Conservation (phyloP, 345 rosid genomes). For the Eucalyptus marginata region DNA sequence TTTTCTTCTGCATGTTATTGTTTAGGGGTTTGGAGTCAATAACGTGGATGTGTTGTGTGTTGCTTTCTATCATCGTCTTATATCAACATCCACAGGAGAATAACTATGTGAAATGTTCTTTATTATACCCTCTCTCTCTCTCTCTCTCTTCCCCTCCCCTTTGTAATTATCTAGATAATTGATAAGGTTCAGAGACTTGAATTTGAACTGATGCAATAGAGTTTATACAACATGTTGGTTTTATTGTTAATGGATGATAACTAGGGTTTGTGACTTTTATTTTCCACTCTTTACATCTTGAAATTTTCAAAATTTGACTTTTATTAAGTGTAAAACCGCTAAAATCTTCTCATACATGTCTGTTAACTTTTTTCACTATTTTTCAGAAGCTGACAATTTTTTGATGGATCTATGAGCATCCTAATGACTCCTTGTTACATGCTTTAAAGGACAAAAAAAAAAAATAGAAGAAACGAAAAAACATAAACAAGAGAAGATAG, state of each 20-base stretch:
- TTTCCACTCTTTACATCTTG: not conserved
- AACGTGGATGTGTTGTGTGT: not conserved
- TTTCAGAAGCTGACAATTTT: not conserved
- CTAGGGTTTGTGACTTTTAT: not conserved
- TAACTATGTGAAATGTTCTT: not conserved
- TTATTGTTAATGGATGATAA: not conserved
- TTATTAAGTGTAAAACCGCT: not conserved
- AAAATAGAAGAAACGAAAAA: not conserved
- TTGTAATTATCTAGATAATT: not conserved
- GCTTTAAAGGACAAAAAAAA: not conserved
- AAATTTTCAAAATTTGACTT: not conserved
- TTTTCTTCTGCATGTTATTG: not conserved
- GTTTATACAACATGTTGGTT: not conserved
- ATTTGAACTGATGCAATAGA: not conserved
- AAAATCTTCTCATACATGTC: not conserved
- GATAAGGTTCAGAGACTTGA: not conserved
- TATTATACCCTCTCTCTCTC: not conserved
- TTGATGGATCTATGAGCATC: not conserved
- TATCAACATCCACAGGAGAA: not conserved
- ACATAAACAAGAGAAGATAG: not conserved
- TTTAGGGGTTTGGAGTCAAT: not conserved
- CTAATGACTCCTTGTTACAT: not conserved
- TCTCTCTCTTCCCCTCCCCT: no score
- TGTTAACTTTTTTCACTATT: not conserved
- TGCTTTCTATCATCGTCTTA: not conserved